phyloP scores from a whole-genome alignment of 331 rosid species.

The Malus hybrid region DNA sequence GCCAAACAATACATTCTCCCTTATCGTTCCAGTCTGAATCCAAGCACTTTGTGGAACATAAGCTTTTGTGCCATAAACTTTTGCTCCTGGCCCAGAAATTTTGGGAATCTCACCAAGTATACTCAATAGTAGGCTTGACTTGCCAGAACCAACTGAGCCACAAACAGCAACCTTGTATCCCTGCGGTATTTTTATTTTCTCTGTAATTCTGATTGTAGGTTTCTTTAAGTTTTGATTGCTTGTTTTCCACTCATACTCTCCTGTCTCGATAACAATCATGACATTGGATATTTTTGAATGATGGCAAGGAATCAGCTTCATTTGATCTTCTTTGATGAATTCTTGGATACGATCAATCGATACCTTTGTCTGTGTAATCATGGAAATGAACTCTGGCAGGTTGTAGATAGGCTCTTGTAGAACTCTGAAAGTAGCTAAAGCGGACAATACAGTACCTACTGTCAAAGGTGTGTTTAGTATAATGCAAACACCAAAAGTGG shows the following conservation, averaged over 20 bases:
- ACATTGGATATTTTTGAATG: slow-evolving; percentile 25
- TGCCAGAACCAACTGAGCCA: slow-evolving; percentile 86
- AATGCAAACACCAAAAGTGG: slow-evolving; percentile 78
- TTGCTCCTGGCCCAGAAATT: slow-evolving; percentile 50
- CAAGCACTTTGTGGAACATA: slow-evolving; percentile 92
- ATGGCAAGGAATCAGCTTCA: slow-evolving; percentile 25
- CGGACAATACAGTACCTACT: slow-evolving; percentile 72
- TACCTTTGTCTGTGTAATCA: slow-evolving; percentile 83
- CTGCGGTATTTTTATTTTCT: slow-evolving; percentile 40
- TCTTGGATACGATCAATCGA: slow-evolving; percentile 65
- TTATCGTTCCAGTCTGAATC: slow-evolving; percentile 85
- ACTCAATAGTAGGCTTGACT: slow-evolving; percentile 71
- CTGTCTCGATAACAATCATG: slow-evolving; percentile 49
- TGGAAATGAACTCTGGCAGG: slow-evolving; percentile 90
- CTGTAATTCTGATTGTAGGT: slow-evolving; percentile 45
- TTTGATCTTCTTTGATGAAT: slow-evolving; percentile 59
- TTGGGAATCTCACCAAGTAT: slow-evolving; percentile 75
- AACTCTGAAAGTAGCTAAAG: slow-evolving; percentile 79
- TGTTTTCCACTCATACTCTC: slow-evolving; percentile 71
- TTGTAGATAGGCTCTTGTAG: slow-evolving; percentile 89
- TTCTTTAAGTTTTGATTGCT: slow-evolving; percentile 34
- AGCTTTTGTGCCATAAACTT: slow-evolving; percentile 53
- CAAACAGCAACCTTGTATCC: slow-evolving; percentile 94
- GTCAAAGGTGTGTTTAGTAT: slow-evolving; percentile 42
- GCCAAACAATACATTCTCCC: slow-evolving; percentile 90